Conservation (phyloP, 805 yeast species). For the Saturnispora quitensis region DNA sequence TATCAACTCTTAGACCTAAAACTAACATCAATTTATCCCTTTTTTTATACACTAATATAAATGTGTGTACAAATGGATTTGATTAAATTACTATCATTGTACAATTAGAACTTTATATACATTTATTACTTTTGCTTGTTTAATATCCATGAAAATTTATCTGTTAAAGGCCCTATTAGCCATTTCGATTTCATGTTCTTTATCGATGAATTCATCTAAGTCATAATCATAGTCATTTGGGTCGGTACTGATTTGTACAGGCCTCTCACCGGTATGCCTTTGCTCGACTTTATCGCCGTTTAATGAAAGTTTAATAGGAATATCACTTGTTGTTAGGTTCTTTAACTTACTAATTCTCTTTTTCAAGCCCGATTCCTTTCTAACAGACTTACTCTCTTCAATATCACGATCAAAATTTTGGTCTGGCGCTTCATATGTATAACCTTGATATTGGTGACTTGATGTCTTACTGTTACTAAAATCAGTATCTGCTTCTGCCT, state of each 20-base stretch:
- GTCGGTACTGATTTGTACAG: constrained; percentile 19
- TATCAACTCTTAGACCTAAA: neutral
- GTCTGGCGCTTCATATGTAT: constrained; percentile 27
- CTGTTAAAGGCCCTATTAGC: constrained; percentile 3
- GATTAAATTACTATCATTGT: neutral
- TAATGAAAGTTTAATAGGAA: constrained; percentile 24
- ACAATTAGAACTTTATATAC: neutral
- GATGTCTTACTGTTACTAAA: neutral
- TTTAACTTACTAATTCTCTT: constrained; percentile 1
- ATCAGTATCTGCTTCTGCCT: neutral
- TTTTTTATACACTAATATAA: neutral
- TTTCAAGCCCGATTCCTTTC: constrained; percentile 4
- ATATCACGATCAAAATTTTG: constrained; percentile 13
- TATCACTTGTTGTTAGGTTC: constrained; percentile 17
- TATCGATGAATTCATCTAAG: constrained; percentile 36
- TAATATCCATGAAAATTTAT: neutral
- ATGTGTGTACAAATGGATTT: neutral
- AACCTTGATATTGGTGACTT: constrained; percentile 5
- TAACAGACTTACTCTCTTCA: neutral
- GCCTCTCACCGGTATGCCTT: neutral
- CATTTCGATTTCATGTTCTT: constrained; percentile 24
- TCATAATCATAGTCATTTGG: constrained; percentile 41
- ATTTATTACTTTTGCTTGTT: neutral
- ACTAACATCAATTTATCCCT: neutral
- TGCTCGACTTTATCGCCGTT: constrained; percentile 9